Conservation (phyloP, 2,329 filamentous ascomycete species). For the Fusarium mundagurra region DNA sequence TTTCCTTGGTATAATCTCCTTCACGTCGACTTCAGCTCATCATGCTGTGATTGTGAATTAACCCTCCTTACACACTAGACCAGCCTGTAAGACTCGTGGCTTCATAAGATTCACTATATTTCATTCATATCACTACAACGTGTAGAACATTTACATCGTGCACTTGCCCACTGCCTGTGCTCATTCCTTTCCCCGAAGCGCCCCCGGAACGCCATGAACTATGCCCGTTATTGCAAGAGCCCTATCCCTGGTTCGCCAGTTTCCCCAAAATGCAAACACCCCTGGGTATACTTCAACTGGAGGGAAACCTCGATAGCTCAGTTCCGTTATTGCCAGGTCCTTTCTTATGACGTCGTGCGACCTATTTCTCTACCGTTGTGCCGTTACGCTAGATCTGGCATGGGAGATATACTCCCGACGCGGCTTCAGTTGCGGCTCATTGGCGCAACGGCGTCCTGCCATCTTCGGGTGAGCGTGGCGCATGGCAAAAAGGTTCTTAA, state of each 20-base stretch:
- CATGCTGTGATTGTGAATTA: neutral
- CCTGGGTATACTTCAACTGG: conserved; percentile 39
- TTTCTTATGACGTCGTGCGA: conserved; percentile 1
- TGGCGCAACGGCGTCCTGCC: conserved; percentile 17
- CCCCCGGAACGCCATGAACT: conserved; percentile 41
- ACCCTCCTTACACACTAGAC: neutral
- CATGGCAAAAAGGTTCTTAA: conserved; percentile 17
- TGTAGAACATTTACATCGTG: conserved; percentile 23
- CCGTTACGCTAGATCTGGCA: conserved; percentile 16
- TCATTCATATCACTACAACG: conserved; percentile 23
- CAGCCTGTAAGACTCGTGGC: no score
- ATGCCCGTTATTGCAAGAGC: conserved; percentile 35
- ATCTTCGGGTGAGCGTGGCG: conserved; percentile 18
- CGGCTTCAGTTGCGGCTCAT: conserved; percentile 25
- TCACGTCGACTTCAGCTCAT: neutral
- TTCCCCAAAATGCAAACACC: conserved; percentile 40
- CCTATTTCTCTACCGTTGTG: conserved; percentile 9
- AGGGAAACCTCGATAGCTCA: conserved; percentile 9
- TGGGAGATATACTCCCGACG: conserved; percentile 32
- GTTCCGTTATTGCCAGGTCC: neutral
- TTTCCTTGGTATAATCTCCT: neutral
- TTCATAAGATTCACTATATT: conserved; percentile 15
- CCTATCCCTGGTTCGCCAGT: conserved; percentile 30
- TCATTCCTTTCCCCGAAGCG: conserved; percentile 5
- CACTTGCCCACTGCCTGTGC: conserved; percentile 46